These are phyloP conservation scores for Podaxis sp. DNA, from an alignment of 768 basidiomycete genomes.

Conservation along the genomic window DNA sequence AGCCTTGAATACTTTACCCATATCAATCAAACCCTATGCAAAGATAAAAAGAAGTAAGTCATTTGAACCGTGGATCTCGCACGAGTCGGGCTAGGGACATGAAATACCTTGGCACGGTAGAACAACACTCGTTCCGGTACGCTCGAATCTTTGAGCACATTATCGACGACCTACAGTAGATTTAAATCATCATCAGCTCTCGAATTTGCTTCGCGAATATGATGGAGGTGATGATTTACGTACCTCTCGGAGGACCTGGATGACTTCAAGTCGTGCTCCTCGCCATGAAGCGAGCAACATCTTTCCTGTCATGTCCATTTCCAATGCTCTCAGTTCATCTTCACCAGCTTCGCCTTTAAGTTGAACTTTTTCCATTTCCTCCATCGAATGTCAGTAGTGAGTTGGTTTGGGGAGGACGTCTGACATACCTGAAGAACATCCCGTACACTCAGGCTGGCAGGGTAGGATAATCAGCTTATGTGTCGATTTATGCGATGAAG, in stretches of 20 bases:
- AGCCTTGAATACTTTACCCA: conserved; percentile 88
- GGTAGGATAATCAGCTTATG: conserved; percentile 3
- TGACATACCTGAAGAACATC: conserved; percentile 62
- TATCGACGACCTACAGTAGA: conserved; percentile 64
- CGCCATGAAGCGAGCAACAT: conserved; percentile 98
- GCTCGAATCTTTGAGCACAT: conserved; percentile 79
- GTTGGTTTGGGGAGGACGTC: neutral
- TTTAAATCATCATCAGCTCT: conserved; percentile 1
- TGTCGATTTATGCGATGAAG: conserved; percentile 1
- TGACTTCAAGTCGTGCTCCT: conserved; percentile 93
- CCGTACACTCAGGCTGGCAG: conserved; percentile 64
- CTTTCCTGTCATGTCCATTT: conserved; percentile 94
- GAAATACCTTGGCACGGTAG: conserved; percentile 78
- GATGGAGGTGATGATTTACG: conserved; percentile 3
- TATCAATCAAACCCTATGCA: conserved; percentile 75
- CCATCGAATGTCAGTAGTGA: conserved; percentile 15
- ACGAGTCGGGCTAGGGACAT: conserved; percentile 13
- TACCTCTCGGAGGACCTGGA: conserved; percentile 80
- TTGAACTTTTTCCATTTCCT: conserved; percentile 91
- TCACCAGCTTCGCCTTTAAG: conserved; percentile 86
- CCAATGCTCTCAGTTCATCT: conserved; percentile 81
- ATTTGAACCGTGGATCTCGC: neutral
- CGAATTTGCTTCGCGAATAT: conserved; percentile 5
- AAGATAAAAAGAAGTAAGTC: neutral
- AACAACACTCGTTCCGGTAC: conserved; percentile 69